Conservation (phyloP, 495 filamentous ascomycete species). For the Neurospora sp. region DNA sequence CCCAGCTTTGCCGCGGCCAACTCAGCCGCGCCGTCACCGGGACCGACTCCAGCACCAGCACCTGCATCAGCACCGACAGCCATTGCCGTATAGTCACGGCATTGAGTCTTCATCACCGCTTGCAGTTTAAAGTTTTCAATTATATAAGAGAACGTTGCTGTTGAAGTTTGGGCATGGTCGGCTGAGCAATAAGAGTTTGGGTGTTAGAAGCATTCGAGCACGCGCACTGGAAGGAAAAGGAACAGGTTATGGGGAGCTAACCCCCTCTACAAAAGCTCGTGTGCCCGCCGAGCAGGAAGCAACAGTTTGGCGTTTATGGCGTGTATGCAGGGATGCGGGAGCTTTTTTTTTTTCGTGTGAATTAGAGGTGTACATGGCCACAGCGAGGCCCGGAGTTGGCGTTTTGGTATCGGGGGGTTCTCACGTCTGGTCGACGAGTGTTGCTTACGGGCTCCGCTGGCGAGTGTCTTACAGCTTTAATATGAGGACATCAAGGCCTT, state of each 20-base stretch:
- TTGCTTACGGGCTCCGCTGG: background rate
- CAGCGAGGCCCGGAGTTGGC: background rate
- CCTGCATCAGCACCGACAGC: background rate
- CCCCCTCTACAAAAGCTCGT: background rate
- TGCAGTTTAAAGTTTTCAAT: background rate
- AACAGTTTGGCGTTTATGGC: background rate
- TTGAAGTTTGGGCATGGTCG: background rate
- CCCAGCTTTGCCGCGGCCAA: constrained; percentile 28
- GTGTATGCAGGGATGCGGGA: background rate
- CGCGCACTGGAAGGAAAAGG: background rate
- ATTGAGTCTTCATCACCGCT: background rate
- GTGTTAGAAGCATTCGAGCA: background rate
- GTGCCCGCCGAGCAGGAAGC: background rate
- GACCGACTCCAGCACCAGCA: constrained; percentile 3
- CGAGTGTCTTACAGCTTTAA: background rate
- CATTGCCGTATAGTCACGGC: background rate
- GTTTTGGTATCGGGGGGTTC: background rate
- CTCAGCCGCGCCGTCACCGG: constrained; percentile 29
- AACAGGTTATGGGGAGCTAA: background rate
- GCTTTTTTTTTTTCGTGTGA: background rate
- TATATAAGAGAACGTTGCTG: background rate
- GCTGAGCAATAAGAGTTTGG: background rate
- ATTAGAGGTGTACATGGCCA: background rate
- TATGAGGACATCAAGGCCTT: background rate
- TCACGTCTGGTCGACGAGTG: background rate